Conservation (phyloP, 192 early-diverging fungal species). For the Helicostylum pulchrum region DNA sequence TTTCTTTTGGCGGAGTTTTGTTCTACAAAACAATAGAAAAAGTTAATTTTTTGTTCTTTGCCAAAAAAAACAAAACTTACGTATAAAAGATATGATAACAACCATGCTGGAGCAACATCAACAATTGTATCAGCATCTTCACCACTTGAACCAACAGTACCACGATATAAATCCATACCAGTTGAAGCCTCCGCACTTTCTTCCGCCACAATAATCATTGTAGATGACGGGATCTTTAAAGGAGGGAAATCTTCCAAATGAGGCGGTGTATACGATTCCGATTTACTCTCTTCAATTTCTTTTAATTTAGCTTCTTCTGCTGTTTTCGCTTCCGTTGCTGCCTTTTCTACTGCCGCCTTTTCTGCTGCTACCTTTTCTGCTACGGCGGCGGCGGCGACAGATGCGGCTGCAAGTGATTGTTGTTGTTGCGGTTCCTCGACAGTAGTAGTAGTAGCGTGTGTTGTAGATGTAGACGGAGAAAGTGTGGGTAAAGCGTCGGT, state of each 20-base stretch:
- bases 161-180: slow-evolving; percentile 69
- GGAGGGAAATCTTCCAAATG: slow-evolving; percentile 57
- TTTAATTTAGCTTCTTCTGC: background rate
- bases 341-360: background rate
- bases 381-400: background rate
- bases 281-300: background rate
- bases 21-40: slow-evolving; percentile 42
- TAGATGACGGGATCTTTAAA: slow-evolving; percentile 58
- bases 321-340: background rate
- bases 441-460: too few relatives aligned
- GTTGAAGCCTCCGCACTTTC: slow-evolving; percentile 71
- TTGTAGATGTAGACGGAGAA: too few relatives aligned
- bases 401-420: too few relatives aligned
- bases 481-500: background rate
- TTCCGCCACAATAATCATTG: slow-evolving; percentile 72
- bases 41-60: slow-evolving; percentile 1
- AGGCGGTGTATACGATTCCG: slow-evolving; percentile 41
- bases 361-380: background rate
- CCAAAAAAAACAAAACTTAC: slow-evolving; percentile 29
- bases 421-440: too few relatives aligned
- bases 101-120: slow-evolving; percentile 79
- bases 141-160: slow-evolving; percentile 53
- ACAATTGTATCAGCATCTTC: slow-evolving; percentile 53
- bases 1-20: slow-evolving; percentile 67
- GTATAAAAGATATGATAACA: slow-evolving; percentile 75